Conservation (phyloP, 208 protist genomes). For the Blastocrithidia nonstop region DNA sequence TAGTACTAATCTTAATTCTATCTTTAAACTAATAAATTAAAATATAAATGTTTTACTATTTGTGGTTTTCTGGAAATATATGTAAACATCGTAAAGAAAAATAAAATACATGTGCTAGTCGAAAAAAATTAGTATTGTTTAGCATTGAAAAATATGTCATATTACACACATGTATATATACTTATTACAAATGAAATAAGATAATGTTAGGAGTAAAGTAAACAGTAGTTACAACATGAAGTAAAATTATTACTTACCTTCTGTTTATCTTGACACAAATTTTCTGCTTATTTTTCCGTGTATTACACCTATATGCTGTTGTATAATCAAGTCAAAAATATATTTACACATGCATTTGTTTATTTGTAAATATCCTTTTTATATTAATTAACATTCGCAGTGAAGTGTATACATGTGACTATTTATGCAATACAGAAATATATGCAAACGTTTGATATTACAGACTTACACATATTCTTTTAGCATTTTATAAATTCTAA, state of each 20-base stretch:
- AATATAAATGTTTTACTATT: no score
- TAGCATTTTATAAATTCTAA: no score
- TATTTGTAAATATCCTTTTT: background rate
- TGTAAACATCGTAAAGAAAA: background rate
- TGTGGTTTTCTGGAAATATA: background rate
- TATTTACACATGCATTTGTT: background rate
- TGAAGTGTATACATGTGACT: no score
- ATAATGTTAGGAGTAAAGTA: background rate
- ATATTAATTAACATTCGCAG: background rate
- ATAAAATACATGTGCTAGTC: background rate
- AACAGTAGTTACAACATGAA: background rate
- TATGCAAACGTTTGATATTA: no score
- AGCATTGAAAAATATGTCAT: background rate
- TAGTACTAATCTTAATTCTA: no score
- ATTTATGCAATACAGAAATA: no score
- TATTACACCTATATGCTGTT: no score
- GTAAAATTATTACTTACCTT: conserved; percentile 1
- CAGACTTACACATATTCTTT: no score
- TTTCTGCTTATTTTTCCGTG: background rate
- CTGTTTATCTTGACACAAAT: background rate
- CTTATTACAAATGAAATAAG: no score
- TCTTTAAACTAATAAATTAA: no score
- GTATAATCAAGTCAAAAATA: background rate
- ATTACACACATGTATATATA: background rate
- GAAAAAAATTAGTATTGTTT: background rate